A percentile compares a stretch with the other conserved stretches of the same genome.
Evolutionary conservation across 2,329 filamentous ascomycete species (phyloP).

Genomic region (Diaporthe velutina): DNA sequence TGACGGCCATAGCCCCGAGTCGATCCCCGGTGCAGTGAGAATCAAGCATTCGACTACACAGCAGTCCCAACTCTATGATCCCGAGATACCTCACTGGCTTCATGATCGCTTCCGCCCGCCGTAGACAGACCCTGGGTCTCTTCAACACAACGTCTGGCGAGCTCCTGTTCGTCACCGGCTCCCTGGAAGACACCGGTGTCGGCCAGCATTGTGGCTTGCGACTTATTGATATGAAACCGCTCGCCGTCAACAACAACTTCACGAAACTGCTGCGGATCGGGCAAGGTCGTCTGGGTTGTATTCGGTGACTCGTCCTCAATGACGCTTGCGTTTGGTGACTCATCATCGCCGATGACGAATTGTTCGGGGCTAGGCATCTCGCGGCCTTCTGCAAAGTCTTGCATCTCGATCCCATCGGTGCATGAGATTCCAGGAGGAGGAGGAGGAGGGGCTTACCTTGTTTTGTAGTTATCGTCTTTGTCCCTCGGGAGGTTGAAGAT

Average conservation of each 20-base stretch:
- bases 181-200: neutral
- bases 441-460: neutral
- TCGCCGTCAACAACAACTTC: neutral
- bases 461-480: too few species aligned
- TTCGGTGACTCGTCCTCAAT: neutral
- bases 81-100: neutral
- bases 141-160: neutral
- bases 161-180: neutral
- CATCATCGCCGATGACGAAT: neutral
- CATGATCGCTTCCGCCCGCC: too few species aligned
- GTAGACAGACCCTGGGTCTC: neutral
- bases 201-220: neutral
- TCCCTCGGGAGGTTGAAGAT: neutral
- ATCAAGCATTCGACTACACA: neutral
- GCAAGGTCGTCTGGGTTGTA: neutral
- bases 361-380: neutral
- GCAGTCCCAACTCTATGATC: neutral
- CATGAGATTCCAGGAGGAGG: neutral
- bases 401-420: neutral
- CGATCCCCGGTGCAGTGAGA: too few species aligned
- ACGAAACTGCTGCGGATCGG: rapidly evolving
- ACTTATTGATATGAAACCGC: neutral
- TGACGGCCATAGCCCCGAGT: neutral
- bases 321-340: too few species aligned
- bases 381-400: neutral